Evolutionary conservation across 306 rosid genomes (phyloP).

Genomic region (Purshia tridentata): DNA sequence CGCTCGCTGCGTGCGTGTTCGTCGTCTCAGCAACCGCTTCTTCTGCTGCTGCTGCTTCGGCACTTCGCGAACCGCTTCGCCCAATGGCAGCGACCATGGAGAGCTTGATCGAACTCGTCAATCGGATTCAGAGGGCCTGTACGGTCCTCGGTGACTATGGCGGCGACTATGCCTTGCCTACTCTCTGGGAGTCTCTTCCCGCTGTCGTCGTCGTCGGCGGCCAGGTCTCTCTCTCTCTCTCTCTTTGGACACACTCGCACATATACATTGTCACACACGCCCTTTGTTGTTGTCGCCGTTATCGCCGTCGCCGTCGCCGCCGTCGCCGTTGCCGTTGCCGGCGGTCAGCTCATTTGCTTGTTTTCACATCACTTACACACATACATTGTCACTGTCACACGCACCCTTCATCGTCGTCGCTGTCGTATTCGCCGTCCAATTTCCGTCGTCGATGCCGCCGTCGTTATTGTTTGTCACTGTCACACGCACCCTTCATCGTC

Average conservation of each 20-base stretch:
- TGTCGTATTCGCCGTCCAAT: no score
- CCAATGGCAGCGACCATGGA: constrained; percentile 35
- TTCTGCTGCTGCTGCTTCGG: neutral
- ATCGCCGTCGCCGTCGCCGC: no score
- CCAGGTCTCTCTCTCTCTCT: constrained; percentile 20
- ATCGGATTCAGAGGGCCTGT: constrained; percentile 39
- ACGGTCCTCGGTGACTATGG: constrained; percentile 41
- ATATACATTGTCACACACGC: no score
- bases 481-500: no score
- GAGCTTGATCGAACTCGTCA: constrained; percentile 40
- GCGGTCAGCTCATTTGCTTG: no score
- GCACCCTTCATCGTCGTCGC: no score
- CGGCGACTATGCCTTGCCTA: constrained; percentile 39
- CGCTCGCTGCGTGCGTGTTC: constrained; percentile 12
- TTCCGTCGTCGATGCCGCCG: neutral
- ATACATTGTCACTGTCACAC: no score
- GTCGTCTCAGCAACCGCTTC: neutral
- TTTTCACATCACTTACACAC: no score
- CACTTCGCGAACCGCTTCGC: neutral
- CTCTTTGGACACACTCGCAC: neutral
- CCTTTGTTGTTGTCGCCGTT: no score
- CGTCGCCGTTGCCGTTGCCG: no score
- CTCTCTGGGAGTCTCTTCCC: constrained; percentile 50
- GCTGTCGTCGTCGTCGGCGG: constrained; percentile 42
- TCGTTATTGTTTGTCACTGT: neutral